A percentile compares a stretch with the other conserved stretches of the same genome.
Conservation (phyloP, 257 asterid species). For the Linderniella brevidens region DNA sequence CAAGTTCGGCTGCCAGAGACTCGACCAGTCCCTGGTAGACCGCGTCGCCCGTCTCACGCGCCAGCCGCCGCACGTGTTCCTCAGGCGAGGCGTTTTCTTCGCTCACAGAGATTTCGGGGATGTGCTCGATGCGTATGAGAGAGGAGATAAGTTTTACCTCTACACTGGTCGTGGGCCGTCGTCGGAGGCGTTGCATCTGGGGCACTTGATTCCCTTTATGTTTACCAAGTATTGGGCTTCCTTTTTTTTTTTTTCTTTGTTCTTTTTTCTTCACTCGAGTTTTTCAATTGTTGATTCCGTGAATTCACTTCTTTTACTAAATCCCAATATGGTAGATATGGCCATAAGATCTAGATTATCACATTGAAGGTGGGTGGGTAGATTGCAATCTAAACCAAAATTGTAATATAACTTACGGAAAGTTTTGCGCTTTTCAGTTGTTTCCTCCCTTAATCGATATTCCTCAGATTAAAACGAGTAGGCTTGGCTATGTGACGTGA, state of each 20-base stretch:
- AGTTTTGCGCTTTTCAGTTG: too few relatives aligned
- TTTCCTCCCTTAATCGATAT: too few relatives aligned
- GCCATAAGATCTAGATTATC: too few relatives aligned
- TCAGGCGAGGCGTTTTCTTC: slow-evolving; percentile 90
- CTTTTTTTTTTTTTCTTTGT: background rate
- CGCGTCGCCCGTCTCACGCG: slow-evolving; percentile 65
- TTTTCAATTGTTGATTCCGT: background rate
- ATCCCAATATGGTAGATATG: too few relatives aligned
- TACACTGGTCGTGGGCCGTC: slow-evolving; percentile 96
- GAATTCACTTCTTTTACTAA: too few relatives aligned
- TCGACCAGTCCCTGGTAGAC: slow-evolving; percentile 46
- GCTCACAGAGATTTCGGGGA: slow-evolving; percentile 78
- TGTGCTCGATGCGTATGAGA: slow-evolving; percentile 57
- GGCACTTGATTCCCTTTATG: slow-evolving; percentile 93
- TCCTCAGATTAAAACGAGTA: too few relatives aligned
- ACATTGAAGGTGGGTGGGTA: too few relatives aligned
- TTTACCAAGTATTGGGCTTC: slow-evolving; percentile 51
- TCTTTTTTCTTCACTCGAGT: background rate
- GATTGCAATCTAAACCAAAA: too few relatives aligned
- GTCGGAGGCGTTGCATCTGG: slow-evolving; percentile 89
- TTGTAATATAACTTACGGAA: too few relatives aligned
- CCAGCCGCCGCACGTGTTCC: slow-evolving; percentile 74
- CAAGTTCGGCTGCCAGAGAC: slow-evolving; percentile 77
- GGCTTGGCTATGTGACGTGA: too few relatives aligned
- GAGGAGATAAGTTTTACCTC: slow-evolving; percentile 70